Conservation (phyloP, 176 grass and related monocot genomes). For the Carex scoparia region DNA sequence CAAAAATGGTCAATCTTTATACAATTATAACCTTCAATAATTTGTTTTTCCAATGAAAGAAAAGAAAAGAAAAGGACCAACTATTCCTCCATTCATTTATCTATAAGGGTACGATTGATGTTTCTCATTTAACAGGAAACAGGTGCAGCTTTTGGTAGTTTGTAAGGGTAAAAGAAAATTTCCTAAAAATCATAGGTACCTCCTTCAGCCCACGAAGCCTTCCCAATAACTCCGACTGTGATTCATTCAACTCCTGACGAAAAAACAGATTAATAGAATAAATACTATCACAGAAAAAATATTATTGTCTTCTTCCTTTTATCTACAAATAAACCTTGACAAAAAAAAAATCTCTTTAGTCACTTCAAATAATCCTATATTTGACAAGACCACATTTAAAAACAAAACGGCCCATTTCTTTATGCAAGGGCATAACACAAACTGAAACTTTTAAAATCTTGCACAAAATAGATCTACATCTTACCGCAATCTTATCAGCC, state of each 20-base stretch:
- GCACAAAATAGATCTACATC: not conserved
- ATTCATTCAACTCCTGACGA: conserved; percentile 61
- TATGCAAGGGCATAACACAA: not conserved
- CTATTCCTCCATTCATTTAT: not conserved
- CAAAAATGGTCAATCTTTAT: not conserved
- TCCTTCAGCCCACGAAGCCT: conserved; percentile 79
- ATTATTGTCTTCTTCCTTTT: not conserved
- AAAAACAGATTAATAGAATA: not conserved
- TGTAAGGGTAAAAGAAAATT: not conserved
- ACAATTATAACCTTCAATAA: not conserved
- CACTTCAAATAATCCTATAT: not conserved
- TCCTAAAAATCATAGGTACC: conserved; percentile 32
- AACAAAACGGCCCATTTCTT: not conserved
- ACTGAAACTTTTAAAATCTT: not conserved
- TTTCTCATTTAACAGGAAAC: not conserved
- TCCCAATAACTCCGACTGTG: conserved; percentile 70
- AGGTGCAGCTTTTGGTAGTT: not conserved
- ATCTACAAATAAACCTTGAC: not conserved
- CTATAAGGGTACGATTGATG: not conserved
- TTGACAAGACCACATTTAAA: not conserved
- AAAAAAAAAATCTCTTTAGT: not conserved
- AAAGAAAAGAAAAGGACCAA: not conserved
- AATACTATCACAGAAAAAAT: not conserved
- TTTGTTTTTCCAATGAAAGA: not conserved
- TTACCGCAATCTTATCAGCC: conserved; percentile 71